Conservation (phyloP, 345 rosid genomes). For the Ceriops tagal region DNA sequence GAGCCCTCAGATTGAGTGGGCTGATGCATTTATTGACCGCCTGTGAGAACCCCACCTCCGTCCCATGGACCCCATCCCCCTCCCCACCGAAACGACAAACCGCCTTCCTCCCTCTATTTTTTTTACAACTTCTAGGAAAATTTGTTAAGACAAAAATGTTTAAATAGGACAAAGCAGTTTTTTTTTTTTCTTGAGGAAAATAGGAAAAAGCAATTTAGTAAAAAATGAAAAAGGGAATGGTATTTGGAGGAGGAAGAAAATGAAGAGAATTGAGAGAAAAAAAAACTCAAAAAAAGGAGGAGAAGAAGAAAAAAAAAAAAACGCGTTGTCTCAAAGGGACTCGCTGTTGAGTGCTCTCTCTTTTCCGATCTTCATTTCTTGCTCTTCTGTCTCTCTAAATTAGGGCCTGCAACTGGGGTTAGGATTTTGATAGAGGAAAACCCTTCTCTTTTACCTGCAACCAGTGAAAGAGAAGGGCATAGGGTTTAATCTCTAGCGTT, state of each 20-base stretch:
- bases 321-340: constrained; percentile 58
- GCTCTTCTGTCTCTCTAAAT: constrained; percentile 15
- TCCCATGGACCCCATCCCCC: constrained; percentile 27
- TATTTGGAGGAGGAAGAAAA: constrained; percentile 5
- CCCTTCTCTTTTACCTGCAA: constrained; percentile 5
- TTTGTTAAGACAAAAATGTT: too few species aligned
- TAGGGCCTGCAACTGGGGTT: constrained; percentile 34
- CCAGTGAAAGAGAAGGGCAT: constrained; percentile 14
- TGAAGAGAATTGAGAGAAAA: background rate
- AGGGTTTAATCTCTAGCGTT: background rate
- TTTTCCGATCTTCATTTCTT: background rate
- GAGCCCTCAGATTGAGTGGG: constrained; percentile 19
- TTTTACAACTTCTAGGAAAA: background rate
- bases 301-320: constrained; percentile 8
- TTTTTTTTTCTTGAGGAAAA: too few species aligned
- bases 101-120: background rate
- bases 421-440: background rate
- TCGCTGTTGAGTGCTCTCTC: constrained; percentile 31
- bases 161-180: background rate
- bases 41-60: constrained; percentile 8
- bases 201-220: background rate
- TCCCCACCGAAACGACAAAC: constrained; percentile 11
- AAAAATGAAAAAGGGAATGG: background rate
- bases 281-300: background rate
- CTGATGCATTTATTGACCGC: constrained; percentile 33